Conservation (phyloP, 2,329 filamentous ascomycete species). For the Beauveria brongniartii region DNA sequence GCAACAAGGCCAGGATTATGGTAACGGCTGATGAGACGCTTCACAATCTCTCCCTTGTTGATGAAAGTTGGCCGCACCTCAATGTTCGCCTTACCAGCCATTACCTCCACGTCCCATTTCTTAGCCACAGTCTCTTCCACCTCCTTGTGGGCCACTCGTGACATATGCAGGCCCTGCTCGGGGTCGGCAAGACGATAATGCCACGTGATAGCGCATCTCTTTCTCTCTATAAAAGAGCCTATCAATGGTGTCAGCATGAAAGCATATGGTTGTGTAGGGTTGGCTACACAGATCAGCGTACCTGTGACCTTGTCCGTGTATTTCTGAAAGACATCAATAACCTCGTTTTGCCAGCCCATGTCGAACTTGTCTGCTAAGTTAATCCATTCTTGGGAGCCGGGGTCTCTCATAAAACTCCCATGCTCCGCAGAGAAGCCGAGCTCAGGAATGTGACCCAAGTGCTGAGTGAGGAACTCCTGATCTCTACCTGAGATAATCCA, state of each 20-base stretch:
- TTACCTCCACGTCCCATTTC: slow-evolving; percentile 88
- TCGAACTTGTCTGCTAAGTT: slow-evolving; percentile 80
- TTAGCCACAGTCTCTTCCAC: slow-evolving; percentile 69
- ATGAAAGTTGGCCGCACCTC: slow-evolving; percentile 96
- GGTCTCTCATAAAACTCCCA: slow-evolving; percentile 86
- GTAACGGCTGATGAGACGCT: slow-evolving; percentile 71
- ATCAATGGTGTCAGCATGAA: neutral
- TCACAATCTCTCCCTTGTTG: slow-evolving; percentile 95
- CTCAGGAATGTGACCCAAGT: slow-evolving; percentile 82
- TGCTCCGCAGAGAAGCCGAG: slow-evolving; percentile 96
- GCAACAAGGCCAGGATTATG: slow-evolving; percentile 40
- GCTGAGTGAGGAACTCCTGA: slow-evolving; percentile 81
- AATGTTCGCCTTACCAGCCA: slow-evolving; percentile 92
- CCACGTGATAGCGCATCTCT: slow-evolving; percentile 92
- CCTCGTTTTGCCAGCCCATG: slow-evolving; percentile 88
- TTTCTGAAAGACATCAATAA: slow-evolving; percentile 75
- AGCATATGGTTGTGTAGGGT: neutral
- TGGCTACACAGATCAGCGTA: slow-evolving; percentile 28
- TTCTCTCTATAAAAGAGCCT: slow-evolving; percentile 90
- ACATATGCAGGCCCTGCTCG: slow-evolving; percentile 72
- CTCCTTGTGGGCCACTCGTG: slow-evolving; percentile 71
- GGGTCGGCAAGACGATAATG: slow-evolving; percentile 91
- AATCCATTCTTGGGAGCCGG: slow-evolving; percentile 70
- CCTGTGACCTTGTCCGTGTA: slow-evolving; percentile 83
- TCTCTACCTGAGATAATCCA: slow-evolving; percentile 98